Evolutionary conservation across 176 grass and related monocot species (phyloP).

Genomic region (Saccharum officinarum): DNA sequence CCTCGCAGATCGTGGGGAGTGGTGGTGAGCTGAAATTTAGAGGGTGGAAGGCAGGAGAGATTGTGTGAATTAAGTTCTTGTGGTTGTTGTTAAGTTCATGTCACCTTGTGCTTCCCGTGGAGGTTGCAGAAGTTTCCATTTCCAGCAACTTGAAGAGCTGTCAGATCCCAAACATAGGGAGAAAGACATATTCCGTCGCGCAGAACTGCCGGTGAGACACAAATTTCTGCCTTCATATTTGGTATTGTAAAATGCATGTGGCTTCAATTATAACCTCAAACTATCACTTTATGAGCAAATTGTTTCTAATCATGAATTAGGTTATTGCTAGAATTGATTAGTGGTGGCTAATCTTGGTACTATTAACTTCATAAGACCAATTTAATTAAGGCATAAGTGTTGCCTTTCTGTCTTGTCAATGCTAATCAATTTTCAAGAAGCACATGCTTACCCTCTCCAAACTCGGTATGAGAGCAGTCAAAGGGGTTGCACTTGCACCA

Average conservation of each 20-base stretch:
- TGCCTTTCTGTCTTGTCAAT: neutral
- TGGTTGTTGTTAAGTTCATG: conserved; percentile 33
- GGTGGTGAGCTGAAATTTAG: conserved; percentile 40
- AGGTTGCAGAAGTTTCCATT: conserved; percentile 47
- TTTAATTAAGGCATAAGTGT: conserved; percentile 7
- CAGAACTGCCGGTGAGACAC: neutral
- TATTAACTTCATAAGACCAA: neutral
- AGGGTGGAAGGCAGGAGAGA: conserved; percentile 19
- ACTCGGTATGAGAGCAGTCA: neutral
- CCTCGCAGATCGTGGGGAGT: conserved; percentile 63
- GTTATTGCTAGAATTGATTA: conserved; percentile 1
- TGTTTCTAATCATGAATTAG: conserved; percentile 11
- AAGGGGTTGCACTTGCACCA: neutral
- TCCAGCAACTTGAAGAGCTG: conserved; percentile 44
- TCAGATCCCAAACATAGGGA: conserved; percentile 27
- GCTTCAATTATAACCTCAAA: conserved; percentile 33
- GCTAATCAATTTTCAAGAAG: conserved; percentile 1
- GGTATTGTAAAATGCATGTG: conserved; percentile 3
- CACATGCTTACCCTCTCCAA: neutral
- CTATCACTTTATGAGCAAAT: neutral
- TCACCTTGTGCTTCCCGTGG: conserved; percentile 52
- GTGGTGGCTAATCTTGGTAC: conserved; percentile 22
- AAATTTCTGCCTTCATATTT: conserved; percentile 32
- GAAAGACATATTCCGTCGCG: conserved; percentile 28
- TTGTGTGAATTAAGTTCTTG: conserved; percentile 30